Conservation (phyloP, 2,329 filamentous ascomycete genomes). For the Zasmidium cellare region DNA sequence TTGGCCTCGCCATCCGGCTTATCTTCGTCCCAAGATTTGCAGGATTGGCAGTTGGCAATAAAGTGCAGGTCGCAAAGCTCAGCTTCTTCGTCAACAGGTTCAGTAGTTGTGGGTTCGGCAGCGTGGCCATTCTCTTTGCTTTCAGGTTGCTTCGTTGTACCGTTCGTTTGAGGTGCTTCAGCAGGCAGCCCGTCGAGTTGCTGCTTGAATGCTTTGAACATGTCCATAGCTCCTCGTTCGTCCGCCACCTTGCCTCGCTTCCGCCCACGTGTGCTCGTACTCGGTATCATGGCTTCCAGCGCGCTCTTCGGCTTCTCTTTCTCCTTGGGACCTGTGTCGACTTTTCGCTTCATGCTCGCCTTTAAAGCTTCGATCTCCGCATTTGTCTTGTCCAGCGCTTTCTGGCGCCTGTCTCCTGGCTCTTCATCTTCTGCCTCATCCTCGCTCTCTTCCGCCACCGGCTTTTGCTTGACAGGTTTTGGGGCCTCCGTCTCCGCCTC, state of each 20-base stretch:
- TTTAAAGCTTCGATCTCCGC: constrained; percentile 79
- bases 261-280: constrained; percentile 67
- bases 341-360: constrained; percentile 73
- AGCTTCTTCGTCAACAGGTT: constrained; percentile 64
- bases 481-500: constrained; percentile 5
- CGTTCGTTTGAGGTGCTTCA: constrained; percentile 2
- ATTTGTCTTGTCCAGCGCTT: constrained; percentile 65
- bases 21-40: constrained; percentile 76
- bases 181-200: constrained; percentile 60
- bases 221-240: constrained; percentile 61
- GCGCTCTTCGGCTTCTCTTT: constrained; percentile 65
- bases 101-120: constrained; percentile 13
- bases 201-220: constrained; percentile 77
- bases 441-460: constrained; percentile 3
- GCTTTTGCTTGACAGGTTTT: not conserved
- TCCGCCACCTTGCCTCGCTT: constrained; percentile 61
- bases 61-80: constrained; percentile 91
- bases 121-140: constrained; percentile 12
- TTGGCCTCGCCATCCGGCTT: constrained; percentile 56
- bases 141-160: constrained; percentile 1
- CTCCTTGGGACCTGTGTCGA: constrained; percentile 35
- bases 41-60: constrained; percentile 92
- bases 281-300: constrained; percentile 72
- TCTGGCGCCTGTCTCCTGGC: constrained; percentile 17
- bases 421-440: constrained; percentile 27